These are phyloP conservation scores for Chrysanthemum lavandulifolium DNA, from an alignment of 129 eudicot genomes.

Conservation along the genomic window DNA sequence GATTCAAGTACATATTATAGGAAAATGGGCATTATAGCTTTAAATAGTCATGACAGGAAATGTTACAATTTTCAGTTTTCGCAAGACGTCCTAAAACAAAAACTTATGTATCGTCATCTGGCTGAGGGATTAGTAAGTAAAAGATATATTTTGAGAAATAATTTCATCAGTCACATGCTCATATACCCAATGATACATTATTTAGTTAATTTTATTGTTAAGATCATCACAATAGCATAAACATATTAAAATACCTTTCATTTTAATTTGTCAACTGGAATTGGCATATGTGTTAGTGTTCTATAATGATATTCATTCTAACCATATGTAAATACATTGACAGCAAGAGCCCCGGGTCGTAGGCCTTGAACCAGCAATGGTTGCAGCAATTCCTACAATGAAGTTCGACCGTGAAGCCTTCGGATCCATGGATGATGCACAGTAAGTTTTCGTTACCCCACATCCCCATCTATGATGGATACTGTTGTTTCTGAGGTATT, in stretches of 20 bases:
- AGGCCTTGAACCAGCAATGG: constrained; percentile 79
- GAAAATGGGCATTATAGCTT: no score
- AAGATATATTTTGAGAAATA: not conserved
- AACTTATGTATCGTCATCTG: constrained; percentile 5
- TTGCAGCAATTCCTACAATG: constrained; percentile 94
- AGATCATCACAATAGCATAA: not conserved
- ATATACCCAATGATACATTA: no score
- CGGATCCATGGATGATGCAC: constrained; percentile 70
- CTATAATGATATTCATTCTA: not conserved
- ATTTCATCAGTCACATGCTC: no score
- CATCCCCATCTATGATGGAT: not conserved
- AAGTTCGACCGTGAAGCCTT: constrained; percentile 80
- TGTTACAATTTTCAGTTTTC: not conserved
- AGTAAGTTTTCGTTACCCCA: constrained; percentile 51
- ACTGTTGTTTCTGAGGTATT: no score
- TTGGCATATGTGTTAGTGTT: not conserved
- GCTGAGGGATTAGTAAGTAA: not conserved
- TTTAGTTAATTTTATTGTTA: not conserved
- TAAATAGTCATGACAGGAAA: not conserved
- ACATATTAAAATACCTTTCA: not conserved
- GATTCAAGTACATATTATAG: no score
- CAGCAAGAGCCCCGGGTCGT: constrained; percentile 74
- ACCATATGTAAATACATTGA: constrained; percentile 29
- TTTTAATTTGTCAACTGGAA: not conserved
- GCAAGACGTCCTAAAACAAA: not conserved